These are phyloP conservation scores for Aphanomyces euteiches DNA, from an alignment of 352 stramenopile species.

Conservation along the genomic window DNA sequence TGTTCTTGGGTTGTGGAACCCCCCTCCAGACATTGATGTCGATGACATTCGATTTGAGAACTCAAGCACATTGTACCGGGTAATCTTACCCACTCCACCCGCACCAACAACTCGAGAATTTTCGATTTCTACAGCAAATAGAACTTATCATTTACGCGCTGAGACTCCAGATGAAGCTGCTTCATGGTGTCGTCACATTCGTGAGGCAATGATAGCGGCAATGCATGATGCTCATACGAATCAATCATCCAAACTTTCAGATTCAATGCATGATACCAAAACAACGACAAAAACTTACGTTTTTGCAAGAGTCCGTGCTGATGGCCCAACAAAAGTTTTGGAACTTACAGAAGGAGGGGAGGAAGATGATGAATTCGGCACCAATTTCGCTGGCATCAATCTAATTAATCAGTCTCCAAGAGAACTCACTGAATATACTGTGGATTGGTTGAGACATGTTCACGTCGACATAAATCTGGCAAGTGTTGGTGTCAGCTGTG, in stretches of 20 bases:
- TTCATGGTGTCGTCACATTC: slow-evolving; percentile 63
- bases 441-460: slow-evolving; percentile 39
- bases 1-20: slow-evolving; percentile 39
- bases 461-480: slow-evolving; percentile 45
- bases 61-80: slow-evolving; percentile 1
- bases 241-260: not conserved
- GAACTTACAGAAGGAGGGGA: slow-evolving; percentile 86
- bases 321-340: slow-evolving; percentile 88
- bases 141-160: slow-evolving; percentile 81
- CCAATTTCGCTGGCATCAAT: slow-evolving; percentile 57
- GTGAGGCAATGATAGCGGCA: slow-evolving; percentile 42
- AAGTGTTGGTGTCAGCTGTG: slow-evolving; percentile 76
- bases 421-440: not conserved
- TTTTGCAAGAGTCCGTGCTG: slow-evolving; percentile 74
- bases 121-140: slow-evolving; percentile 81
- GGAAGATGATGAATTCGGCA: slow-evolving; percentile 51
- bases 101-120: slow-evolving; percentile 57
- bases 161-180: slow-evolving; percentile 68
- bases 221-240: slow-evolving; percentile 11
- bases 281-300: slow-evolving; percentile 81
- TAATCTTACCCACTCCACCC: slow-evolving; percentile 3
- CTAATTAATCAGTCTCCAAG: not conserved
- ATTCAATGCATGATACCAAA: not conserved
- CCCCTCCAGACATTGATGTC: slow-evolving; percentile 21
- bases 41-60: slow-evolving; percentile 25